A percentile compares a stretch with the other conserved stretches of the same genome.
Conservation (phyloP, 257 asterid genomes). For the Ilex aquifolium region DNA sequence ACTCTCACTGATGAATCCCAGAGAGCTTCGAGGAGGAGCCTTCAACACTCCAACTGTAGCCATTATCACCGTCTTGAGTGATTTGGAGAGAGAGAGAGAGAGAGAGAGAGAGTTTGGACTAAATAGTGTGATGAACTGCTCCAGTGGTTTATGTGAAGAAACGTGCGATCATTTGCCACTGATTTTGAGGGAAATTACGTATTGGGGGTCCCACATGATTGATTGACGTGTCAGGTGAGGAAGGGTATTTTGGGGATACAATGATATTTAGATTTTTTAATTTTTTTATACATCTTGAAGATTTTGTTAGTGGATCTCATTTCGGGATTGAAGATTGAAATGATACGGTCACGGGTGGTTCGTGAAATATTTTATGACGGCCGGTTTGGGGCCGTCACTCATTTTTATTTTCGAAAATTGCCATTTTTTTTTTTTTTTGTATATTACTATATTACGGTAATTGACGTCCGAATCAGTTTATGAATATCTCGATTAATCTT, state of each 20-base stretch:
- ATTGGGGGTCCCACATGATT: neutral
- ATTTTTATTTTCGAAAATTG: too few relatives aligned
- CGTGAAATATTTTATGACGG: too few relatives aligned
- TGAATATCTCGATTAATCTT: too few relatives aligned
- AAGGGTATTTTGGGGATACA: constrained; percentile 15
- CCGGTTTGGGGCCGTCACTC: too few relatives aligned
- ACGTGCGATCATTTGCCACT: neutral
- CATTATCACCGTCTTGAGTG: neutral
- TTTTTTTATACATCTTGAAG: constrained; percentile 6
- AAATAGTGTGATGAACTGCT: neutral
- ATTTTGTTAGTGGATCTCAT: neutral
- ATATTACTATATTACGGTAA: too few relatives aligned
- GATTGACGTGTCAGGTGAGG: neutral
- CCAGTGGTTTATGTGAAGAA: too few relatives aligned
- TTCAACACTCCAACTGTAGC: constrained; percentile 37
- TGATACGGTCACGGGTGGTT: too few relatives aligned
- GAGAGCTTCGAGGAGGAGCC: constrained; percentile 12
- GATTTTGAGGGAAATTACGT: neutral
- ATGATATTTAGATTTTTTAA: too few relatives aligned
- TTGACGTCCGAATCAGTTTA: too few relatives aligned
- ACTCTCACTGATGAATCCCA: neutral
- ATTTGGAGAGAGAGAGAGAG: neutral
- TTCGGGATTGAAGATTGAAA: too few relatives aligned
- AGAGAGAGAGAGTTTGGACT: neutral
- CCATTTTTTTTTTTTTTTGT: too few relatives aligned